Base-by-base conservation (phyloP, 306 rosid genomes). In the Mimosa bimucronata region DNA sequence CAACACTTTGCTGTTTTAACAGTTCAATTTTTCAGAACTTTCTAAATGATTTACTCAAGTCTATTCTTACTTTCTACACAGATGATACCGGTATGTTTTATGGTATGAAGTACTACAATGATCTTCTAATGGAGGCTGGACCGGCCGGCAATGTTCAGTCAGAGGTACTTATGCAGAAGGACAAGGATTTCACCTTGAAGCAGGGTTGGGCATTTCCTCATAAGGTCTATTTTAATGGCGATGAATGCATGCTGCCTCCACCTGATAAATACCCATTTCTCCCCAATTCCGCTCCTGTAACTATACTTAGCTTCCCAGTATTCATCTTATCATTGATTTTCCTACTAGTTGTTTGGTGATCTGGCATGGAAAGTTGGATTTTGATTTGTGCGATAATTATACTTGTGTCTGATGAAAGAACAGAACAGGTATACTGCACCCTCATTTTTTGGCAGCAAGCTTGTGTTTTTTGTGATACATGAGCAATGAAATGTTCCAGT, bases 141-240 rank as follows among this genome's bases (percentile, higher is more conserved):
- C 88, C 94, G 71, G 66, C 58, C 0, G 98, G 97, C 66, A 90
- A 91, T 45, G 85, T 95, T 76, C 98, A 95, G 64, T 95, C 96
- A 7, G 99, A 95, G 74, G 64, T 92, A 77, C 93, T 93, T 67
- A 90, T 95, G 80, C 85, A 80, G 65, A 95, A 95, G 88, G 87
- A 92, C 86, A 77, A 71, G 84, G 82, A 91, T 2, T 95, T 92
- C 89, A 90, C 99, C 70, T 89, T 91, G 58, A 95, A 91, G 90
- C 90, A 93, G 40, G 98, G 98, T 1, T 91, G 99, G 99, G 97
- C 97, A 37, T 95, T 95, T 87, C 98, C 98, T 60, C 93, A 80
- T 58, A 91, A 85, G 80, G 96, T 92, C 53, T 92, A 95, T 86
- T 91, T 92, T 75, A 95, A 92, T 76, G 98, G 98, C 3, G 98